Base-by-base conservation (phyloP, 108 stramenopile species). In the Nannochloropsis salina region DNA sequence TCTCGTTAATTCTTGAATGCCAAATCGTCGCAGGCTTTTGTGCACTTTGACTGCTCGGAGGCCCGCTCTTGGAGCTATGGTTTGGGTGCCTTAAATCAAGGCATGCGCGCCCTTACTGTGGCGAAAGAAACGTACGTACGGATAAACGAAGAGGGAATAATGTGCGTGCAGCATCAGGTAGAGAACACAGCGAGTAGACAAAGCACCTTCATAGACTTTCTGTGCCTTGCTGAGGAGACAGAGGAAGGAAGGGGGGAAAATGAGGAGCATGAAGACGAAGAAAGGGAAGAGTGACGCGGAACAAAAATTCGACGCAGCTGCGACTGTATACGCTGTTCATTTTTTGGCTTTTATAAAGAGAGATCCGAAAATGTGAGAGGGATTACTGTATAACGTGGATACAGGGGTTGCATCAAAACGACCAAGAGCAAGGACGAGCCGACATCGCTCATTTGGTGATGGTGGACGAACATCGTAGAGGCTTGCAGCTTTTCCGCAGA, bases 161-260 rank as follows among this genome's bases (percentile, higher is more conserved):
- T 90, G 40, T 90, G 90, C 82, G 86, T 90, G 42, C 90, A 90
- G 83, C 90, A 90, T 42, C 90, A 90, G 90, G 90, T 88, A 43
- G 79, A 87, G 83, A 88, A 84, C 80, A 83, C 83, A 42, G 84
- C 84, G 87, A 88, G 84, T 80, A 83, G 87, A 11, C 87, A 88
- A 45, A 88, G 80, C 1, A 88, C 83, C 44, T 88, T 84, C n/a
- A 80, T 88, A 11, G 87, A 88, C 81, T 83, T 88, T 42, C 84
- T 88, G 45, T 44, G 83, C 21, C 84, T 83, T 42, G 83, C 87
- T n/a, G 87, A 88, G 80, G 82, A 45, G 44, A 83, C 42, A 6
- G 80, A 84, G 80, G 82, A 42, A 21, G 87, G 83, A 12, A 87
- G 80, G 79, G 82, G 43, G 20, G 45, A 43, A 15, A 41, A 3